Base-by-base conservation (phyloP, 805 yeast genomes). In the Saitoella complicata region DNA sequence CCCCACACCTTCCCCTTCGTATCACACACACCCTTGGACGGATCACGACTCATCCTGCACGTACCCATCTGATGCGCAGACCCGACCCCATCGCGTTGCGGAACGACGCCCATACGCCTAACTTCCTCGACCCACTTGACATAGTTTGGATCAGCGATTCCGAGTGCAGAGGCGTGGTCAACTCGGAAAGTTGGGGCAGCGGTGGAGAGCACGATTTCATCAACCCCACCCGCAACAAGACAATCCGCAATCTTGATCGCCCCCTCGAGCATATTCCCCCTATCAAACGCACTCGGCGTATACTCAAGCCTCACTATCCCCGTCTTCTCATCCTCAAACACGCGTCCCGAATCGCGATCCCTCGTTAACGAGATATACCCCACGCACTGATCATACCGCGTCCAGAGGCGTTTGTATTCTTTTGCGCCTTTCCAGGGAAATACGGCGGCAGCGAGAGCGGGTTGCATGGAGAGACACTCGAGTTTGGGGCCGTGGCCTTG, bases 61-160 rank as follows among this genome's bases (percentile, higher is more conserved):
- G 69, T 52, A 39, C 69, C 62, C 76, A 72, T 71, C 54, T 72
- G 77, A 55, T 72, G 76, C 10, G 77, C 77, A 1, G 68, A 59
- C 9, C 75, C 76, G 46, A 60, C 58, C 2, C 56, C 41, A 4
- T 63, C 47, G 4, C 63, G 64, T 44, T 53, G 65, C n/a, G 46
- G 5, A 10, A 56, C 53, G 39, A 55, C 49, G 35, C 21, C 34
- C 10, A 37, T 36, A 2, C 33, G 40, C 7, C 55, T 58, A 7
- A 59, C 60, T 13, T 46, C 45, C 10, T 38, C 38, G 32, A 43
- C 36, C 66, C 66, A 62, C 8, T 41, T 45, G 38, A 51, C 55
- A 48, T 62, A 73, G 46, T 71, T 76, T 4, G 49, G 38, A 50
- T 73, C 77, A 12, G 55, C 53, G 40, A 70, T 56, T 2, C 57